Conservation (phyloP, 176 grass and related monocot genomes). For the Rhynchospora pubera region DNA sequence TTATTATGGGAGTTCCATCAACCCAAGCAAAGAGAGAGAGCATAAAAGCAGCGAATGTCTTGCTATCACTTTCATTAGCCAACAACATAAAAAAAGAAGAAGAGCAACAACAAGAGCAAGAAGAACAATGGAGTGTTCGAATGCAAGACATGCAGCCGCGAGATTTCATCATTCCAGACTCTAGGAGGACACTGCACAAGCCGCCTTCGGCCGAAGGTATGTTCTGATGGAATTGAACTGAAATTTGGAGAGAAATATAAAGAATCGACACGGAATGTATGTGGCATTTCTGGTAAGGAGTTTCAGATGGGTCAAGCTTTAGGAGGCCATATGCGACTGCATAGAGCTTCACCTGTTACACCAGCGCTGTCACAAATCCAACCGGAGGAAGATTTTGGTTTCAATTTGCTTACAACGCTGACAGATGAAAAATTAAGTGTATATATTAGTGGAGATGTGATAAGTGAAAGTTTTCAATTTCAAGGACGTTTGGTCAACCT, state of each 20-base stretch:
- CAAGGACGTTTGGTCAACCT: not conserved
- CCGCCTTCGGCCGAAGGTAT: conserved; percentile 34
- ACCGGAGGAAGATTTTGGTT: not conserved
- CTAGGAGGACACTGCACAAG: conserved; percentile 75
- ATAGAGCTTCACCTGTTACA: conserved; percentile 11
- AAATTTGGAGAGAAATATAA: not conserved
- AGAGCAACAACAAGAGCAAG: not conserved
- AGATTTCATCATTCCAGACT: conserved; percentile 71
- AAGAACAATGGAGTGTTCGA: conserved; percentile 36
- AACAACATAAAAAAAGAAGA: not conserved
- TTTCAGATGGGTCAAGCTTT: conserved; percentile 54
- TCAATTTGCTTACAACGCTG: not conserved
- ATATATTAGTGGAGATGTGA: not conserved
- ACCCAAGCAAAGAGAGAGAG: conserved; percentile 5
- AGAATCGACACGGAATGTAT: conserved; percentile 24
- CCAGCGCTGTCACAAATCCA: not conserved
- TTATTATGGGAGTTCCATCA: not conserved
- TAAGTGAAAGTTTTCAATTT: not conserved
- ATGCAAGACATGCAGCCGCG: conserved; percentile 63
- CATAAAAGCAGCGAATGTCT: not conserved
- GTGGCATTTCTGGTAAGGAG: conserved; percentile 35
- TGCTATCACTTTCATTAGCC: conserved; percentile 7
- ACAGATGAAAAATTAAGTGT: not conserved
- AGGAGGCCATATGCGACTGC: conserved; percentile 54
- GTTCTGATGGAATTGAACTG: not conserved